A percentile compares a stretch with the other conserved stretches of the same genome.
These are phyloP conservation scores for Linanthus parryae DNA, from an alignment of 148 eudicot genomes.

Conservation along the genomic window DNA sequence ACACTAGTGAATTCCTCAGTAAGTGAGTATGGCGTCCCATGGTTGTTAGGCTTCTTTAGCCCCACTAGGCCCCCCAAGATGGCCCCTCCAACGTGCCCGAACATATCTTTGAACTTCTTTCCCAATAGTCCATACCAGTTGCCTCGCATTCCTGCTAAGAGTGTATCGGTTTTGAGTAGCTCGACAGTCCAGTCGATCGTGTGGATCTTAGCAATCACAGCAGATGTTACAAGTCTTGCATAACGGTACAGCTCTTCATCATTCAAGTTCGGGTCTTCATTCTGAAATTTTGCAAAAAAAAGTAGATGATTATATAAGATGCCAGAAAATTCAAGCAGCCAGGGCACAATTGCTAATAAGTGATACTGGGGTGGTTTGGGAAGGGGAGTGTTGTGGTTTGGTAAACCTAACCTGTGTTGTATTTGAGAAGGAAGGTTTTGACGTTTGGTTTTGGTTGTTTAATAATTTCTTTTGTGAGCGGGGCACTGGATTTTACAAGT, in stretches of 20 bases:
- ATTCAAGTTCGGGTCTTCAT: slow-evolving; percentile 19
- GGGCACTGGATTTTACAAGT: too few relatives aligned
- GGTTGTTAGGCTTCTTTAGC: slow-evolving; percentile 23
- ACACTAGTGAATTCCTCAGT: slow-evolving; percentile 44
- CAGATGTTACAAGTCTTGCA: slow-evolving; percentile 41
- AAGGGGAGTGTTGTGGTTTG: too few relatives aligned
- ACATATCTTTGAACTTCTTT: slow-evolving; percentile 34
- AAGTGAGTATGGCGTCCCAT: slow-evolving; percentile 36
- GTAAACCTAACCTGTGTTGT: too few relatives aligned
- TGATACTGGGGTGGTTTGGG: too few relatives aligned
- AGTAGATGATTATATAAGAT: too few relatives aligned
- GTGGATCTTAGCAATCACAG: slow-evolving; percentile 40
- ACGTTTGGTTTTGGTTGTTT: too few relatives aligned
- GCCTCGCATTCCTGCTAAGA: slow-evolving; percentile 30
- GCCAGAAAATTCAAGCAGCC: too few relatives aligned
- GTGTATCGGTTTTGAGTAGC: slow-evolving; percentile 36
- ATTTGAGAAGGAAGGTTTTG: too few relatives aligned
- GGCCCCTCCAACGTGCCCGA: slow-evolving; percentile 26
- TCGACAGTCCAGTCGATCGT: slow-evolving; percentile 47
- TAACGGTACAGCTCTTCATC: slow-evolving; percentile 36
- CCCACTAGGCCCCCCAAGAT: slow-evolving; percentile 33
- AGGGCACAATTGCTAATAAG: too few relatives aligned
- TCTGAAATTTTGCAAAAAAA: slow-evolving; percentile 12
- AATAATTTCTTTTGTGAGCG: too few relatives aligned
- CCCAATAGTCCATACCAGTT: slow-evolving; percentile 43